These are phyloP conservation scores for Aspergillus ustus DNA, from an alignment of 2,329 filamentous ascomycete genomes.

Conservation along the genomic window DNA sequence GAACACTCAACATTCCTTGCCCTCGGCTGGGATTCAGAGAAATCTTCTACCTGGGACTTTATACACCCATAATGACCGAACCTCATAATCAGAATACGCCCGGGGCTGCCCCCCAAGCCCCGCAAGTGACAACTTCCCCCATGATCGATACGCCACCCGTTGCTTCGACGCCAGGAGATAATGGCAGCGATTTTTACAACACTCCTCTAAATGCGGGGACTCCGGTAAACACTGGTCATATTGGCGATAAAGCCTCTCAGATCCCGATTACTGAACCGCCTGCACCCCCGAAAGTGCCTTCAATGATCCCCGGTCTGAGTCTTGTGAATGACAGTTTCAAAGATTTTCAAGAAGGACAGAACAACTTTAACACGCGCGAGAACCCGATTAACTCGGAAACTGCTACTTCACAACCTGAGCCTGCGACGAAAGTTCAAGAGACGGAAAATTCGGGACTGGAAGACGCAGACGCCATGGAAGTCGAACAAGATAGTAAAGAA, in stretches of 20 bases:
- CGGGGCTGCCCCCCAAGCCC: constrained; percentile 24
- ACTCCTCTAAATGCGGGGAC: constrained; percentile 40
- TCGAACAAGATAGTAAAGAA: constrained; percentile 25
- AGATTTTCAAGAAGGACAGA: constrained; percentile 18
- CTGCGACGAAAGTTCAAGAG: constrained; percentile 4
- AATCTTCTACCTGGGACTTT: neutral
- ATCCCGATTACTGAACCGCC: constrained; percentile 20
- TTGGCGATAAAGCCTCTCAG: constrained; percentile 9
- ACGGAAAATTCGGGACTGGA: constrained; percentile 13
- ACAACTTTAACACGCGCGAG: constrained; percentile 8
- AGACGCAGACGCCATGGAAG: constrained; percentile 33
- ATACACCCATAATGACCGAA: constrained; percentile 33
- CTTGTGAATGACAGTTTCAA: constrained; percentile 34
- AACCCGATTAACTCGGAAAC: constrained; percentile 1
- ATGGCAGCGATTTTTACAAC: constrained; percentile 50
- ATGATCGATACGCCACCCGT: constrained; percentile 36
- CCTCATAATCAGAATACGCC: constrained; percentile 23
- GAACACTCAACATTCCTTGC: constrained; percentile 5
- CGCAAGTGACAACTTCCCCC: constrained; percentile 33
- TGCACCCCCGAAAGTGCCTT: constrained; percentile 23
- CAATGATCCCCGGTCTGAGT: constrained; percentile 43
- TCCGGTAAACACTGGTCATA: constrained; percentile 25
- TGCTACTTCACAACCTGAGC: neutral
- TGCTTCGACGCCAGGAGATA: constrained; percentile 37
- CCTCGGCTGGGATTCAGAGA: neutral